Percentiles rank a stretch among this genome's conserved stretches.
Conservation (phyloP, 208 protist species). For the Leishmania turanica region DNA sequence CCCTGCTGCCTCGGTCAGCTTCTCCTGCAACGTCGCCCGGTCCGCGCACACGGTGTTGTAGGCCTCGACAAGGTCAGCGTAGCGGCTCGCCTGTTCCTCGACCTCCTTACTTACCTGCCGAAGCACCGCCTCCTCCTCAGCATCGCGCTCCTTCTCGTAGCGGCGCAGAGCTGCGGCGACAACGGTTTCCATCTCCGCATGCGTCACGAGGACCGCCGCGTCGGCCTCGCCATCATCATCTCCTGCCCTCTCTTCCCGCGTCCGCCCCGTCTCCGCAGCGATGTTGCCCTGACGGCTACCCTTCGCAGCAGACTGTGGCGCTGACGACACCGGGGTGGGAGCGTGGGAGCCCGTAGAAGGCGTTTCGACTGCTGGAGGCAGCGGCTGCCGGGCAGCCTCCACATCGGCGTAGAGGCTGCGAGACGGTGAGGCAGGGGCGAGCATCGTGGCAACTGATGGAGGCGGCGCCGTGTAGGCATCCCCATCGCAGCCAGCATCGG, state of each 20-base stretch:
- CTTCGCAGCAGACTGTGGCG: background rate
- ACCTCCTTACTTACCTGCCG: constrained; percentile 71
- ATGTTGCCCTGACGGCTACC: background rate
- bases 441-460: background rate
- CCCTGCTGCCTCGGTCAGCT: constrained; percentile 23
- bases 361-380: background rate
- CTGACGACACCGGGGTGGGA: background rate
- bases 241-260: background rate
- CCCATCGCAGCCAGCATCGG: background rate
- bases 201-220: constrained; percentile 34
- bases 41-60: constrained; percentile 28
- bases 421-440: constrained; percentile 23
- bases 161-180: constrained; percentile 42
- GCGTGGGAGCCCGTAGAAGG: background rate
- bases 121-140: constrained; percentile 72
- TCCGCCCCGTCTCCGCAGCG: background rate
- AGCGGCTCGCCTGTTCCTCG: constrained; percentile 47
- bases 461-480: background rate
- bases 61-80: constrained; percentile 40
- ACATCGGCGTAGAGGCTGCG: constrained; percentile 46
- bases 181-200: constrained; percentile 37
- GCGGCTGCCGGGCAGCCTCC: constrained; percentile 23
- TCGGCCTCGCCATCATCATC: background rate
- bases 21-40: constrained; percentile 27
- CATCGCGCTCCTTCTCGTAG: constrained; percentile 68